A percentile compares a stretch with the other conserved stretches of the same genome.
Evolutionary conservation across 805 yeast species (phyloP).

Genomic region (Sporopachydermia lactativora): DNA sequence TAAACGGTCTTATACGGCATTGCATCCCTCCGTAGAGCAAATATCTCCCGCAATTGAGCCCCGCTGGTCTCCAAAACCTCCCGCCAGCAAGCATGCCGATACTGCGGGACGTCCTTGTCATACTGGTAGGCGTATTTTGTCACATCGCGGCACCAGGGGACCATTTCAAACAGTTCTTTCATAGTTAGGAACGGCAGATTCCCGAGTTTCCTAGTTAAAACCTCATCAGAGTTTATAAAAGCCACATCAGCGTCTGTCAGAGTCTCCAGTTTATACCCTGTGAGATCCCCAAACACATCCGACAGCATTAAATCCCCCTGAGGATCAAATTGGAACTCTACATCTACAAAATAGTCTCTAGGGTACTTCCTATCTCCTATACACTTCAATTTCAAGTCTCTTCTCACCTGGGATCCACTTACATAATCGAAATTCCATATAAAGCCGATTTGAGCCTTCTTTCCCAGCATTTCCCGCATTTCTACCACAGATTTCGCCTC

Average conservation of each 20-base stretch:
- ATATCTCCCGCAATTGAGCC: neutral
- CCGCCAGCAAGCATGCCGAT: neutral
- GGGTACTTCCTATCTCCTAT: neutral
- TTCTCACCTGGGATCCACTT: constrained; percentile 9
- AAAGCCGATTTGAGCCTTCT: constrained; percentile 34
- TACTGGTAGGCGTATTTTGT: neutral
- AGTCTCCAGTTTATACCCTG: neutral
- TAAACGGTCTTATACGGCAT: constrained; percentile 25
- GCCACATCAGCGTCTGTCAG: neutral
- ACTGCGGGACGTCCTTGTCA: neutral
- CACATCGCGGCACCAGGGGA: constrained; percentile 2
- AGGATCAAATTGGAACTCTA: neutral
- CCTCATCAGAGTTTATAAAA: neutral
- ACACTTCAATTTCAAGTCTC: neutral
- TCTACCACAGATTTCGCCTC: constrained; percentile 33
- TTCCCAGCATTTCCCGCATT: constrained; percentile 34
- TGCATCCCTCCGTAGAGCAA: neutral
- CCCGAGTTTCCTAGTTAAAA: neutral
- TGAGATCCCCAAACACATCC: neutral
- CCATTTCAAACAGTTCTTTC: neutral
- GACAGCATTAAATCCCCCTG: neutral
- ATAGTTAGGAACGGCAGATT: neutral
- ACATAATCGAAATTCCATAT: constrained; percentile 44
- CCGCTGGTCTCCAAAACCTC: neutral
- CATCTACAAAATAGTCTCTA: neutral